A percentile compares a stretch with the other conserved stretches of the same genome.
These are phyloP conservation scores for Ascobolus immersus DNA, from an alignment of 495 filamentous ascomycete genomes.

Conservation along the genomic window DNA sequence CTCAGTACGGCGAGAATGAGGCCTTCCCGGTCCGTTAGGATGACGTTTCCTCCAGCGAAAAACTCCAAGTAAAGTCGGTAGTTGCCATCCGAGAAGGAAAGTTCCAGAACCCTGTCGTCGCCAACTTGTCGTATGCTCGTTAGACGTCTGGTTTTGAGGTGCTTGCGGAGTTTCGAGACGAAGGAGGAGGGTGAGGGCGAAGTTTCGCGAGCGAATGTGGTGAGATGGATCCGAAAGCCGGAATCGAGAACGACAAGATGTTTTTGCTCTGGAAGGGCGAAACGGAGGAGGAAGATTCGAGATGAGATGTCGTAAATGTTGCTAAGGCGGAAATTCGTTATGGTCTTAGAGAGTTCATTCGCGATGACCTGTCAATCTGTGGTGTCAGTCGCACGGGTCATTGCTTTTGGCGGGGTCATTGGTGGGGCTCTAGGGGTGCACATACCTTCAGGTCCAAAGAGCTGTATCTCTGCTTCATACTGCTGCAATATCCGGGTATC, in stretches of 20 bases:
- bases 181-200: conserved; percentile 62
- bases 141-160: conserved; percentile 58
- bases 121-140: conserved; percentile 65
- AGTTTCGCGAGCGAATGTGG: conserved; percentile 62
- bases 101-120: conserved; percentile 77
- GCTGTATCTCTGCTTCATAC: conserved; percentile 95
- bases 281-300: conserved; percentile 83
- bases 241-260: conserved; percentile 80
- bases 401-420: conserved; percentile 18
- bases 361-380: conserved; percentile 63
- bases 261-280: conserved; percentile 44
- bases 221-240: conserved; percentile 87
- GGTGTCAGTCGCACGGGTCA: background rate
- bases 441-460: conserved; percentile 67
- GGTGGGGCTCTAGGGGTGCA: conserved; percentile 1
- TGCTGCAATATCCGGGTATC: too few species aligned
- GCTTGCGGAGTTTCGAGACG: conserved; percentile 60
- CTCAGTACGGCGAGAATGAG: conserved; percentile 56
- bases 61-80: conserved; percentile 83
- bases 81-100: conserved; percentile 72
- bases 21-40: conserved; percentile 59
- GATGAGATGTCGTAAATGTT: conserved; percentile 93
- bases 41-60: conserved; percentile 85
- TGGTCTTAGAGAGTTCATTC: conserved; percentile 55
- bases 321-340: conserved; percentile 53